A percentile compares a stretch with the other conserved stretches of the same genome.
These are phyloP conservation scores for Cordyceps cicadae DNA, from an alignment of 2,329 filamentous ascomycete species.

Conservation along the genomic window DNA sequence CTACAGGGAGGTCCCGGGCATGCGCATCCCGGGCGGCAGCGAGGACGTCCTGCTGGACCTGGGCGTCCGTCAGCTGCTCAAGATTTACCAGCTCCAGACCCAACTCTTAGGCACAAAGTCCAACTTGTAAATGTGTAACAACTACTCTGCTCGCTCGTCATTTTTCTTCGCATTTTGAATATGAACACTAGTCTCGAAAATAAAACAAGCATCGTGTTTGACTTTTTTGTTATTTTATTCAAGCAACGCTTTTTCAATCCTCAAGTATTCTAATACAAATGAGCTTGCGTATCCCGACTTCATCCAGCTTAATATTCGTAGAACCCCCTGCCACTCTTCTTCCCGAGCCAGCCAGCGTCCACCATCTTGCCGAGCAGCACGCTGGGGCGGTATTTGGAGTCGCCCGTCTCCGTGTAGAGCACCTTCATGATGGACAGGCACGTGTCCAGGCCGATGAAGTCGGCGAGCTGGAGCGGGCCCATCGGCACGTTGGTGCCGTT, in stretches of 20 bases:
- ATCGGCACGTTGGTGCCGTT: conserved; percentile 98
- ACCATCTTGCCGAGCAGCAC: conserved; percentile 91
- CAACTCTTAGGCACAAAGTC: conserved; percentile 7
- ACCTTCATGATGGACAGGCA: conserved; percentile 97
- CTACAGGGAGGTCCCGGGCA: conserved; percentile 23
- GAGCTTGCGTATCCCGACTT: neutral
- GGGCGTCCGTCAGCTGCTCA: conserved; percentile 18
- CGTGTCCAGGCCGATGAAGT: conserved; percentile 96
- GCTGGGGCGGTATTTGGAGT: conserved; percentile 89
- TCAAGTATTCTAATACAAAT: conserved; percentile 2
- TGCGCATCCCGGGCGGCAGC: conserved; percentile 18
- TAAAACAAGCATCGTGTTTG: neutral
- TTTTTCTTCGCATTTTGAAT: neutral
- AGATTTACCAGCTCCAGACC: conserved; percentile 13
- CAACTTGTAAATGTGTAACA: conserved; percentile 1
- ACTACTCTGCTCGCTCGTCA: neutral
- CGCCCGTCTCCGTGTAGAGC: conserved; percentile 80
- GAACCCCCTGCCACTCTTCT: conserved; percentile 95
- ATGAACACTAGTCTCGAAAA: too few relatives aligned
- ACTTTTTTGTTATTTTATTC: neutral
- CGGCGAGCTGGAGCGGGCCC: conserved; percentile 86
- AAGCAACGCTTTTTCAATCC: conserved; percentile 3
- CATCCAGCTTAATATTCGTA: conserved; percentile 62
- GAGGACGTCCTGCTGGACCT: conserved; percentile 20
- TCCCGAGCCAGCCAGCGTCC: conserved; percentile 92